Base-by-base conservation (phyloP, 768 basidiomycete genomes). In the Tricholoma matsutake region DNA sequence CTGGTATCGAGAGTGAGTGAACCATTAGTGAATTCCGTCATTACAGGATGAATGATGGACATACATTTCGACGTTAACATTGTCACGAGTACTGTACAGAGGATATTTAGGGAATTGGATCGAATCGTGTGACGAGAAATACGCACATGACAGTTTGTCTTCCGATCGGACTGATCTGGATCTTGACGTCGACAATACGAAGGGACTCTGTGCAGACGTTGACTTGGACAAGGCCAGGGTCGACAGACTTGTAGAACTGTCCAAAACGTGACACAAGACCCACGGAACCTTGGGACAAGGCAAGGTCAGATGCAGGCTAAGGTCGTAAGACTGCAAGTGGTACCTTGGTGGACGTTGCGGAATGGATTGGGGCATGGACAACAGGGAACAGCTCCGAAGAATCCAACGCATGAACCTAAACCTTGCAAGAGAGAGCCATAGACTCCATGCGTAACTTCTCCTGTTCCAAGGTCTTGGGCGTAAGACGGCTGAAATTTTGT, bases 191-290 rank as follows among this genome's bases (percentile, higher is more conserved):
- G 64, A 98, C 93, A 53, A 90, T 73, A 60, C 87, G 86, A 47
- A 98, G 82, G 1, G 83, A 82, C 73, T 98, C 96, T 14, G 94
- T 92, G 82, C 95, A 96, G 62, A 96, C 91, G 72, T 98, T 97
- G 73, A 97, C 88, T 67, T 94, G 86, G 56, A 90, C 91, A 34
- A 97, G 82, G 60, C 96, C 95, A 1, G 93, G 95, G 70, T 96
- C 94, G 67, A 96, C 94, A 7, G 92, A 88, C 76, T 91, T 94
- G 86, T 96, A 96, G 82, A 98, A 96, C 71, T 96, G 86, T 54
- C 96, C 96, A 68, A 98, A 98, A 61, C 94, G 88, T 35, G 91
- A 88, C 69, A 98, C 87, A 61, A 98, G 81, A 58, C 96, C 96
- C 65, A 96, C 93, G 58, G 88, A 87, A 29, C 94, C 92, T 92